These are phyloP conservation scores for Clausena lansium DNA, from an alignment of 345 rosid genomes.

Conservation along the genomic window DNA sequence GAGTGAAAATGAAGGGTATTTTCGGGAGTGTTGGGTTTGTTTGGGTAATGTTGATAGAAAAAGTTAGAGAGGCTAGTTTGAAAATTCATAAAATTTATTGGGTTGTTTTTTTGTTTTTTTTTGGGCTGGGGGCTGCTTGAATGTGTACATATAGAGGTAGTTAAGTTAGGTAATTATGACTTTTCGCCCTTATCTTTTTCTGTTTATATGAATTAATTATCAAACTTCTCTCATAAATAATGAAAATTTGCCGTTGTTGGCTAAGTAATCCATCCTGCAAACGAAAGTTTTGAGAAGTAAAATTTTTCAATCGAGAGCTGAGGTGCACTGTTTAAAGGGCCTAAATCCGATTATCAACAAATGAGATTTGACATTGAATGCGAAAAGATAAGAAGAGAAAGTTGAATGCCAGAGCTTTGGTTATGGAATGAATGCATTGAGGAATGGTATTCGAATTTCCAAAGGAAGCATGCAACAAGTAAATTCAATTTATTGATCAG, in stretches of 20 bases:
- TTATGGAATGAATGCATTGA: slow-evolving; percentile 16
- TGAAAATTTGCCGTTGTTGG: too few species aligned
- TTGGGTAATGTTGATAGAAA: too few species aligned
- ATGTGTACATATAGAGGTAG: neutral
- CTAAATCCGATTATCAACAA: too few species aligned
- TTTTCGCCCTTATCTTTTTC: neutral
- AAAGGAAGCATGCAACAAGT: neutral
- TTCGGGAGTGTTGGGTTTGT: too few species aligned
- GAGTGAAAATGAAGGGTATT: too few species aligned
- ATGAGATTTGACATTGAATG: neutral
- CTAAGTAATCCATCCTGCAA: too few species aligned
- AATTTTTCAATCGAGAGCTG: too few species aligned
- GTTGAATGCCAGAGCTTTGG: neutral
- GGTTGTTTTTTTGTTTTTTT: neutral
- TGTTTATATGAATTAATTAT: neutral
- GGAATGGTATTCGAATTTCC: slow-evolving; percentile 27
- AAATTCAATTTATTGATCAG: slow-evolving; percentile 17
- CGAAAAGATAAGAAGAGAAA: neutral
- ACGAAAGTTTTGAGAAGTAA: too few species aligned
- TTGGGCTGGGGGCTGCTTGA: neutral
- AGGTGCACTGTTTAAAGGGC: too few species aligned
- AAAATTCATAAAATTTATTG: too few species aligned
- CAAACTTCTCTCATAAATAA: too few species aligned
- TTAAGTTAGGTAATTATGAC: neutral
- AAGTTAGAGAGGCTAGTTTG: too few species aligned